These are phyloP conservation scores for Coniferiporia sulphurascens DNA, from an alignment of 1,284 basidiomycete species.

Conservation along the genomic window DNA sequence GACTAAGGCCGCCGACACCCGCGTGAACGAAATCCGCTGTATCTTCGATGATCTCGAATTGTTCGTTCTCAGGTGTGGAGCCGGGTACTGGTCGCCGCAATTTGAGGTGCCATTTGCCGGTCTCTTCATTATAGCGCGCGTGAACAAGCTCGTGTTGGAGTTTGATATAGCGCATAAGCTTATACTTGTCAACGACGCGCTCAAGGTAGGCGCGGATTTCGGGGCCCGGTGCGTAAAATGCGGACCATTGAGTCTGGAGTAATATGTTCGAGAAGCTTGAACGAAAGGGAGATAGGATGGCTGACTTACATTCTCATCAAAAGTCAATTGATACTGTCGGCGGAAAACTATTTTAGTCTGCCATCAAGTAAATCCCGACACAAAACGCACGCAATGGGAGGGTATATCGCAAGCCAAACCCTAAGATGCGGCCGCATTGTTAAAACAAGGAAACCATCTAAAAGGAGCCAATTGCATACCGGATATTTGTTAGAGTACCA, in stretches of 20 bases:
- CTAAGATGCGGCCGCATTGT: constrained; percentile 22
- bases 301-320: constrained; percentile 43
- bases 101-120: constrained; percentile 50
- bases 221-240: constrained; percentile 52
- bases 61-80: constrained; percentile 20
- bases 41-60: constrained; percentile 45
- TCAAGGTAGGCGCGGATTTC: constrained; percentile 54
- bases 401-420: constrained; percentile 56
- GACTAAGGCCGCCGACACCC: constrained; percentile 43
- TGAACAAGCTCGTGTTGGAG: constrained; percentile 47
- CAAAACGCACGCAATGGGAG: constrained; percentile 40
- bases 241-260: constrained; percentile 49
- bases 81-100: constrained; percentile 36
- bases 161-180: constrained; percentile 47
- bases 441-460: background rate
- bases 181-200: constrained; percentile 53
- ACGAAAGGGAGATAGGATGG: background rate
- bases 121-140: constrained; percentile 45
- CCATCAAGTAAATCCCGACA: background rate
- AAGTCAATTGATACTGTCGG: constrained; percentile 54
- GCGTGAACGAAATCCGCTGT: constrained; percentile 49
- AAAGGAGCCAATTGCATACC: constrained; percentile 14
- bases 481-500: constrained; percentile 45
- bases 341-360: background rate
- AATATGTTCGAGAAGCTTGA: background rate